phyloP scores from a whole-genome alignment of 495 filamentous ascomycete species.

The Zalerion maritima region DNA sequence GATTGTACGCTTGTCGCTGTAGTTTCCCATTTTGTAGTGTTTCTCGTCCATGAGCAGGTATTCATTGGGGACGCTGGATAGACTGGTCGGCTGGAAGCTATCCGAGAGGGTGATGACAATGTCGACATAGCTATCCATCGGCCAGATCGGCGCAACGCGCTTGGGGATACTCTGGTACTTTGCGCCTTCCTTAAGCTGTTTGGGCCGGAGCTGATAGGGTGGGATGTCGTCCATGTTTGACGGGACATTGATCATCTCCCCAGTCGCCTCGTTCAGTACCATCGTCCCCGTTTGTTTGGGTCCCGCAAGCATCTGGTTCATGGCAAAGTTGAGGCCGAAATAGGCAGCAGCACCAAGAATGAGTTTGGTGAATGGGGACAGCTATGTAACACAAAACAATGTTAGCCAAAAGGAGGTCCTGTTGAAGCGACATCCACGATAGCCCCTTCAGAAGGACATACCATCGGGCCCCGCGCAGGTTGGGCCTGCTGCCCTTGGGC shows the following conservation, averaged over 20 bases:
- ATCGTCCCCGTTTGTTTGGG: slow-evolving; percentile 32
- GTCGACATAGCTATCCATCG: slow-evolving; percentile 59
- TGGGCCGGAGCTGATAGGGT: slow-evolving; percentile 48
- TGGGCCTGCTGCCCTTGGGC: no score
- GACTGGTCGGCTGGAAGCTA: slow-evolving; percentile 50
- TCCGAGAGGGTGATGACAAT: slow-evolving; percentile 73
- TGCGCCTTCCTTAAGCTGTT: slow-evolving; percentile 40
- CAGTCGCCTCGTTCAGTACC: slow-evolving; percentile 30
- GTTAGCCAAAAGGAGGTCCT: no score
- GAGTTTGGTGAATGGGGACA: slow-evolving; percentile 23
- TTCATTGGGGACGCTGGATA: slow-evolving; percentile 40
- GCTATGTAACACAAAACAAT: slow-evolving; percentile 2
- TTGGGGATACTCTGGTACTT: slow-evolving; percentile 62
- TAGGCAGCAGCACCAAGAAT: slow-evolving; percentile 26
- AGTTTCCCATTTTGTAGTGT: slow-evolving; percentile 67
- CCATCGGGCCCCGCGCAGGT: no score
- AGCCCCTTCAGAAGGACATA: no score
- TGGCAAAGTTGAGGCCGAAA: slow-evolving; percentile 30
- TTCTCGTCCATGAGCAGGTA: slow-evolving; percentile 64
- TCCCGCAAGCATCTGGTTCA: slow-evolving; percentile 31
- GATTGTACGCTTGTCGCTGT: slow-evolving; percentile 59
- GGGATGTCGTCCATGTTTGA: slow-evolving; percentile 39
- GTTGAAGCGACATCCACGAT: no score
- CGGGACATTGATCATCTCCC: slow-evolving; percentile 27
- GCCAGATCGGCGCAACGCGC: slow-evolving; percentile 76